Evolutionary conservation across 345 rosid genomes (phyloP), one percentile per base, ranked within the genome.

Genomic region (Citrus cavaleriei): DNA sequence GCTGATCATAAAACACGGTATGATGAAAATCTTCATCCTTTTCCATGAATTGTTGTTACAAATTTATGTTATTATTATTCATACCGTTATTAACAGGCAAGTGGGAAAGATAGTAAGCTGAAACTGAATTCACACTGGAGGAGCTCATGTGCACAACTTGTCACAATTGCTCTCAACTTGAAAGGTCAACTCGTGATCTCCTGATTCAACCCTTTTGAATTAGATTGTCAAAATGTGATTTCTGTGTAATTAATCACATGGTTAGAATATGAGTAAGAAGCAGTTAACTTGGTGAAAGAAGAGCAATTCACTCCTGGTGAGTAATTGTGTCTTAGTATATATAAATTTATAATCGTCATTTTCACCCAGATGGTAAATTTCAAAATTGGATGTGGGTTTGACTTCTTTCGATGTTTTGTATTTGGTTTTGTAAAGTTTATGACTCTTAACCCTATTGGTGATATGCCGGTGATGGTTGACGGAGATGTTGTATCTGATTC

Each of bases 361-460:
- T n/a, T 19, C 34, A 67, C 38, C 72, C 37, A 7, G 42, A 59
- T 61, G 27, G 21, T 42, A 24, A 25, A 40, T 9, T 51, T 14
- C 5, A 51, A 51, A 51, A 51, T 4, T 71, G 5, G 37, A 30
- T 5, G 32, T 65, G 40, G 35, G 22, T 14, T 38, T 74, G 10
- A 21, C 51, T 75, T 66, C 9, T 49, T 46, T 10, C 6, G 38
- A 35, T 27, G 12, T 51, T 18, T 18, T 0, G 0, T 46, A 46
- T 76, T 62, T 24, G 42, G 4, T 21, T 71, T 27, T 81, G 84
- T 80, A 95, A 97, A 91, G 76, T 92, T 88, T 80, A 75, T 69
- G 78, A 84, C 83, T 90, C 83, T 95, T 55, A 95, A 90, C 73
- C 97, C 98, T n/a, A 81, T 92, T 78, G 91, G 94, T 9, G 87